Conservation (phyloP, 768 basidiomycete genomes). For the Hericium rajendrae region DNA sequence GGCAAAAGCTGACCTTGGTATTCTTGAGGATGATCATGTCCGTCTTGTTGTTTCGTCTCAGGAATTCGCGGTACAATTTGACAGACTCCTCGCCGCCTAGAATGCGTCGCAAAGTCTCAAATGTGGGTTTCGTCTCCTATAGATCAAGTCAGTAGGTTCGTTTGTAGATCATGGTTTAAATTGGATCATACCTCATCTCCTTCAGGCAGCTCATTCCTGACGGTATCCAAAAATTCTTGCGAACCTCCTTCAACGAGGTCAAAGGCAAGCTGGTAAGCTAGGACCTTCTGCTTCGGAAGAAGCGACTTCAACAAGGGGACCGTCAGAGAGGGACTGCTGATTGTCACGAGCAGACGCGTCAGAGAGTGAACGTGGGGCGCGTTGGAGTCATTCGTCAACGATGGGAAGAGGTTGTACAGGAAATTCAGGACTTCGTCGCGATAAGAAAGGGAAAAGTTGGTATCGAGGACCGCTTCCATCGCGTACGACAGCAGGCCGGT, state of each 20-base stretch:
- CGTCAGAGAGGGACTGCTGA: conserved; percentile 74
- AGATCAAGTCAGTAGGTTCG: not conserved
- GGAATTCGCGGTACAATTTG: conserved; percentile 89
- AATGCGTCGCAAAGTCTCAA: conserved; percentile 72
- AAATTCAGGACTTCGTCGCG: conserved; percentile 74
- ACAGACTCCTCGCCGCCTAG: conserved; percentile 88
- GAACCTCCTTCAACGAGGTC: conserved; percentile 91
- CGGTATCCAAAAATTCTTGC: conserved; percentile 81
- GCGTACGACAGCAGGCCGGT: conserved; percentile 78
- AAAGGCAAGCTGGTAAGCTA: conserved; percentile 94
- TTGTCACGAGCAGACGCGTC: conserved; percentile 82
- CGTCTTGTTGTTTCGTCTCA: conserved; percentile 88
- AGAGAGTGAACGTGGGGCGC: conserved; percentile 72
- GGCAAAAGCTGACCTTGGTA: conserved; percentile 58
- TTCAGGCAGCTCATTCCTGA: conserved; percentile 59
- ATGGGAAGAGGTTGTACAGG: conserved; percentile 80
- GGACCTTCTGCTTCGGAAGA: conserved; percentile 56
- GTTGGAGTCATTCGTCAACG: conserved; percentile 57
- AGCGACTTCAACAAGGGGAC: conserved; percentile 65
- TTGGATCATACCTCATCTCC: conserved; percentile 44
- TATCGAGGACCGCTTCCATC: conserved; percentile 86
- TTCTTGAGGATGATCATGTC: conserved; percentile 88
- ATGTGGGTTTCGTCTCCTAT: conserved; percentile 51
- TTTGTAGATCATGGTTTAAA: not conserved
- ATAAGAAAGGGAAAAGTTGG: conserved; percentile 79